These are phyloP conservation scores for Trichoderma pleuroti DNA, from an alignment of 2,329 filamentous ascomycete species.

Conservation along the genomic window DNA sequence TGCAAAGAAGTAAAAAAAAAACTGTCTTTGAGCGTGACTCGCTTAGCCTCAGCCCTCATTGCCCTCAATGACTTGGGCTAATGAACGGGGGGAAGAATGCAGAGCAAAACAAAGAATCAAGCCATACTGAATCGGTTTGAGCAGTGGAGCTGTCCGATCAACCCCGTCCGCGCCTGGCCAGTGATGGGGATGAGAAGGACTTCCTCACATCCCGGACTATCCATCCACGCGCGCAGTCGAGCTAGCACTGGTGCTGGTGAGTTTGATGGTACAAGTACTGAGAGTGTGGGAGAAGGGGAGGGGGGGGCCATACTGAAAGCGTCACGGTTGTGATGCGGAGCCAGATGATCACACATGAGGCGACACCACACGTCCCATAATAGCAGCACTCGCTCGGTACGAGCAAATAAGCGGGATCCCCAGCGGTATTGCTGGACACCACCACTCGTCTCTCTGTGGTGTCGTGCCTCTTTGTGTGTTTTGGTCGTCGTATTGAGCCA, in stretches of 20 bases:
- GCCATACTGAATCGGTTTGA: constrained; percentile 15
- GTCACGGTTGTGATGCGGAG: constrained; percentile 12
- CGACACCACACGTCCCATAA: not conserved
- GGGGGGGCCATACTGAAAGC: constrained; percentile 2
- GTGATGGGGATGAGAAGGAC: not conserved
- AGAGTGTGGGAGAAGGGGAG: not conserved
- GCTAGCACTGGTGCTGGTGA: constrained; percentile 12
- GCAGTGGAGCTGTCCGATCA: constrained; percentile 14
- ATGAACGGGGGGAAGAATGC: not conserved
- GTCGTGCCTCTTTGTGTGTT: not conserved
- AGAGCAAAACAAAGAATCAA: not conserved
- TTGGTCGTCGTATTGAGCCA: not conserved
- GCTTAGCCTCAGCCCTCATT: constrained; percentile 10
- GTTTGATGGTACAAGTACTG: not conserved
- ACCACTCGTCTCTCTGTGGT: not conserved
- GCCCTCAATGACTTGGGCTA: not conserved
- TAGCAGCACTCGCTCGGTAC: not conserved
- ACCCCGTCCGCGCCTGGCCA: constrained; percentile 8
- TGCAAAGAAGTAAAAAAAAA: not conserved
- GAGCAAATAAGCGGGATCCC: not conserved
- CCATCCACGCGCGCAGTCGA: constrained; percentile 8
- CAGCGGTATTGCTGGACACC: not conserved
- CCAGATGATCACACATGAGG: constrained; percentile 14
- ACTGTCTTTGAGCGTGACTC: not conserved
- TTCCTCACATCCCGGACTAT: not conserved